A percentile compares a stretch with the other conserved stretches of the same genome.
Evolutionary conservation across 495 filamentous ascomycete genomes (phyloP).

Genomic region (Penicillium simplicissimum): DNA sequence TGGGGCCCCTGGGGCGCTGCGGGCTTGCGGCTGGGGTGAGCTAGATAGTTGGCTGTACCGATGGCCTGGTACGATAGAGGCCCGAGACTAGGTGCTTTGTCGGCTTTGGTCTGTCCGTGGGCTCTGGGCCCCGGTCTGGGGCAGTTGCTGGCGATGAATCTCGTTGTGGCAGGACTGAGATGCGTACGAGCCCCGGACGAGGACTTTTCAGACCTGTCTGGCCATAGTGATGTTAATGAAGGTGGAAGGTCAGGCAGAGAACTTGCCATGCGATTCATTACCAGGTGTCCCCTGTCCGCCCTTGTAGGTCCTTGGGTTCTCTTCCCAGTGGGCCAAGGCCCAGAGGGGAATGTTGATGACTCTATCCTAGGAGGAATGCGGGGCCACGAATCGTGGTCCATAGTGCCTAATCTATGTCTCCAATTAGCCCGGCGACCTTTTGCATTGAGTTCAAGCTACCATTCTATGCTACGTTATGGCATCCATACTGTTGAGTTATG

Average conservation of each 20-base stretch:
- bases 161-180: constrained; percentile 11
- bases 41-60: neutral
- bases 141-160: constrained; percentile 1
- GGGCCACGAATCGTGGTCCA: neutral
- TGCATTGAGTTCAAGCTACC: neutral
- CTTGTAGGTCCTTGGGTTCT: neutral
- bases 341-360: neutral
- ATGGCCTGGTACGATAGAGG: neutral
- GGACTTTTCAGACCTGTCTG: neutral
- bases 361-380: neutral
- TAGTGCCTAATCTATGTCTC: neutral
- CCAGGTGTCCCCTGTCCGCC: neutral
- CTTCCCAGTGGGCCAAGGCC: too few relatives aligned
- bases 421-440: neutral
- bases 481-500: neutral
- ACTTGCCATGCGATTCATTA: neutral
- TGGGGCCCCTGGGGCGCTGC: neutral
- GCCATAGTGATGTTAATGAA: neutral
- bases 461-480: neutral
- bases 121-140: too few relatives aligned
- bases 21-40: neutral
- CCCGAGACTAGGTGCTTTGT: neutral
- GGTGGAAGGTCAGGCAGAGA: neutral
- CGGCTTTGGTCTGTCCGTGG: neutral
- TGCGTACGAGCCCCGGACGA: too few relatives aligned